These are phyloP conservation scores for Cutaneotrichosporon sp. DNA, from an alignment of 1,284 basidiomycete genomes.

Conservation along the genomic window DNA sequence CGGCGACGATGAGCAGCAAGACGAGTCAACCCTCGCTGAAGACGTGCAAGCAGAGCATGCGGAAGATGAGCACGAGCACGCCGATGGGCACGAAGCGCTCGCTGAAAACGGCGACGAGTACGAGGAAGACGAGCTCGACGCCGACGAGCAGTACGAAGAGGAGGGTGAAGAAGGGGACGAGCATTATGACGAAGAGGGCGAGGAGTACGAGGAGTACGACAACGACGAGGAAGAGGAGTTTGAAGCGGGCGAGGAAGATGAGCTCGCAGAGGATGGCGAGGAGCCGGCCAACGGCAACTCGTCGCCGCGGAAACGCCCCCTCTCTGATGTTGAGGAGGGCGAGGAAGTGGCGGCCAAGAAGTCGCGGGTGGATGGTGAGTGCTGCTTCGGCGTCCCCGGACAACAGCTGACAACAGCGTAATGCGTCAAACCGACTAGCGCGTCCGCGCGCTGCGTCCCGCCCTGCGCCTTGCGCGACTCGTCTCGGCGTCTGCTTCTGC, in stretches of 20 bases:
- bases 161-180: constrained; percentile 10
- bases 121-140: constrained; percentile 12
- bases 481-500: too few relatives aligned
- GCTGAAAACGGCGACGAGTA: constrained; percentile 1
- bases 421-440: too few relatives aligned
- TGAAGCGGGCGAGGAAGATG: too few relatives aligned
- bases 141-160: not conserved
- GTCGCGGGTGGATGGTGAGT: constrained; percentile 21
- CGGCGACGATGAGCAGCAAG: too few relatives aligned
- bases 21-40: too few relatives aligned
- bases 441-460: too few relatives aligned
- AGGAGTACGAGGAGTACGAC: not conserved
- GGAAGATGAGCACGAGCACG: not conserved
- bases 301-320: constrained; percentile 14
- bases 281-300: not conserved
- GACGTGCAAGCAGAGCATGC: not conserved
- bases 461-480: too few relatives aligned
- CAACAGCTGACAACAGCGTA: constrained; percentile 1
- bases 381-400: not conserved
- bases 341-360: constrained; percentile 16
- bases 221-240: constrained; percentile 1
- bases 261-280: not conserved
- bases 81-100: not conserved
- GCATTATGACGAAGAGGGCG: not conserved
- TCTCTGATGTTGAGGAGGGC: constrained; percentile 10